Conservation (phyloP, 2,329 filamentous ascomycete genomes). For the Colletotrichum tanaceti region DNA sequence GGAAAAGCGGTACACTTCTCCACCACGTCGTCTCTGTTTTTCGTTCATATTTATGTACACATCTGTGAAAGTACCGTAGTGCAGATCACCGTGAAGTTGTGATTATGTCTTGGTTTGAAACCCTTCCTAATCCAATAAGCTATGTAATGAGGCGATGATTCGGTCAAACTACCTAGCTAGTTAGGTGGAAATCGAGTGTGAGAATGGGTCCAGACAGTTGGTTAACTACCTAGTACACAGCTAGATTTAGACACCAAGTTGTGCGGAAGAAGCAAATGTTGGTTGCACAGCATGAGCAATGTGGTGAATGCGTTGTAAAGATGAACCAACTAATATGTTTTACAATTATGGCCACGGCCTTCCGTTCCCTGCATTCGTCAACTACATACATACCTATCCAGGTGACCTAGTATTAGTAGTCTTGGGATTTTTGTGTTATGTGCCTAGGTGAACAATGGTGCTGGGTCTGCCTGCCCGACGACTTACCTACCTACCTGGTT, state of each 20-base stretch:
- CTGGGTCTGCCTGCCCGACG: conserved; percentile 2
- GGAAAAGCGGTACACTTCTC: conserved; percentile 48
- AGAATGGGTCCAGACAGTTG: too few species aligned
- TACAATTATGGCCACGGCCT: not conserved
- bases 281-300: not conserved
- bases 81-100: not conserved
- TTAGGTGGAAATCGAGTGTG: not conserved
- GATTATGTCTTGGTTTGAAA: not conserved
- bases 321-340: not conserved
- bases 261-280: not conserved
- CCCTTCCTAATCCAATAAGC: too few species aligned
- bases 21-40: conserved; percentile 33
- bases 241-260: too few species aligned
- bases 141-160: too few species aligned
- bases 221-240: too few species aligned
- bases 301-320: too few species aligned
- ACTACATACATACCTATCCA: not conserved
- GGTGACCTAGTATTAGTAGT: not conserved
- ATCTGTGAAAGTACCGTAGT: not conserved
- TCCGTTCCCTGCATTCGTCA: not conserved
- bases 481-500: too few species aligned
- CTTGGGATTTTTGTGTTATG: not conserved
- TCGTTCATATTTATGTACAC: conserved; percentile 16
- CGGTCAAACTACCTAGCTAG: too few species aligned
- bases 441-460: not conserved